These are phyloP conservation scores for Aspergillus haitiensis DNA, from an alignment of 495 filamentous ascomycete species.

Conservation along the genomic window DNA sequence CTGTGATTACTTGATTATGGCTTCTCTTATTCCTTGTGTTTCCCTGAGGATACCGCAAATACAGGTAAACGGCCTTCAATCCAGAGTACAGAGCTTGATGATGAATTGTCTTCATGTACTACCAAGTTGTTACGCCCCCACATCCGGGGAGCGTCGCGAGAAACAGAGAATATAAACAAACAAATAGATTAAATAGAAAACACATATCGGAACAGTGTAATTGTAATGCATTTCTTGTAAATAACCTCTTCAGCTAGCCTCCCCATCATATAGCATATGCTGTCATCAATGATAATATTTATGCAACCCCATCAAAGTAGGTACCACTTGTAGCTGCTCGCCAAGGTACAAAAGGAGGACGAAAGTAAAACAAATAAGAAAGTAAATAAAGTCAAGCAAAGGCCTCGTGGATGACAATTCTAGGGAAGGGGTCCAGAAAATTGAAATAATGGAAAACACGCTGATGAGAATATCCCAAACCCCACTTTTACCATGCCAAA, in stretches of 20 bases:
- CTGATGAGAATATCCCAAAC: constrained; percentile 25
- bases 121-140: too few species aligned
- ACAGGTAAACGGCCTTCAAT: too few species aligned
- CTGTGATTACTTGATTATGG: too few species aligned
- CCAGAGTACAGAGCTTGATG: too few species aligned
- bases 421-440: not conserved
- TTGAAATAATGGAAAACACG: constrained; percentile 8
- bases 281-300: constrained; percentile 8
- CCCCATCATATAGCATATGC: constrained; percentile 9
- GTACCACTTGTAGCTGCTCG: constrained; percentile 6
- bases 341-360: constrained; percentile 3
- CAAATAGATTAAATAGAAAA: not conserved
- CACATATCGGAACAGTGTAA: not conserved
- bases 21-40: too few species aligned
- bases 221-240: constrained; percentile 6
- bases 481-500: constrained; percentile 27
- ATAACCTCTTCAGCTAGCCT: not conserved
- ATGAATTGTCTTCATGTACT: too few species aligned
- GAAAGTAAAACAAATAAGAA: constrained; percentile 11
- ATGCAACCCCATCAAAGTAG: constrained; percentile 13
- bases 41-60: too few species aligned
- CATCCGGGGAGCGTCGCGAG: not conserved
- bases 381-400: constrained; percentile 5
- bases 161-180: not conserved
- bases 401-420: constrained; percentile 13